These are phyloP conservation scores for Pythium dissotocum DNA, from an alignment of 352 stramenopile genomes.

Conservation along the genomic window DNA sequence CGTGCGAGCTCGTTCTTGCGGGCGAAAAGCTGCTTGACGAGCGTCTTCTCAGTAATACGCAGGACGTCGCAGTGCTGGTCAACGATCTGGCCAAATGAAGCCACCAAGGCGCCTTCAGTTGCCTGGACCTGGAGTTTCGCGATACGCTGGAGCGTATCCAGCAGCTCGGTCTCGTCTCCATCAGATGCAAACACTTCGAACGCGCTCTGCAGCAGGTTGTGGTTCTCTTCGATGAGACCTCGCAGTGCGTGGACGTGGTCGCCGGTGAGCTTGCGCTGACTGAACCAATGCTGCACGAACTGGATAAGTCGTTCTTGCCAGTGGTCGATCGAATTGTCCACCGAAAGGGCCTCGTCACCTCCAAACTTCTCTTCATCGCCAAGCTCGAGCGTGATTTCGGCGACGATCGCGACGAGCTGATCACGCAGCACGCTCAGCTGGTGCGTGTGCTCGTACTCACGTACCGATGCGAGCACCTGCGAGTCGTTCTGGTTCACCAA, in stretches of 20 bases:
- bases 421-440: conserved; percentile 40
- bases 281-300: conserved; percentile 51
- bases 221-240: conserved; percentile 43
- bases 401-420: conserved; percentile 53
- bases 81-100: conserved; percentile 35
- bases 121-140: conserved; percentile 59
- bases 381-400: conserved; percentile 64
- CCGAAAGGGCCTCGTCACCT: conserved; percentile 1
- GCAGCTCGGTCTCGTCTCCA: conserved; percentile 56
- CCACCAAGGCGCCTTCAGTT: conserved; percentile 41
- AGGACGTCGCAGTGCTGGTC: conserved; percentile 43
- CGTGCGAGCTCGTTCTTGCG: conserved; percentile 47
- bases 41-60: conserved; percentile 30
- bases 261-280: conserved; percentile 29
- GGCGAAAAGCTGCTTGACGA: conserved; percentile 52
- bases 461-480: conserved; percentile 47
- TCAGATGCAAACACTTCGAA: conserved; percentile 69
- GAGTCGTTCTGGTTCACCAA: conserved; percentile 59
- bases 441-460: conserved; percentile 40
- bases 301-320: conserved; percentile 58
- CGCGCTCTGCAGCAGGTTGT: conserved; percentile 72
- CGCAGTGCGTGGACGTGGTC: conserved; percentile 45
- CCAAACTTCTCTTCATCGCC: conserved; percentile 59
- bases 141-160: conserved; percentile 73
- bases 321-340: conserved; percentile 15